Evolutionary conservation across 345 rosid genomes (phyloP), one percentile per base, ranked within the genome.

Genomic region (Excoecaria agallocha): DNA sequence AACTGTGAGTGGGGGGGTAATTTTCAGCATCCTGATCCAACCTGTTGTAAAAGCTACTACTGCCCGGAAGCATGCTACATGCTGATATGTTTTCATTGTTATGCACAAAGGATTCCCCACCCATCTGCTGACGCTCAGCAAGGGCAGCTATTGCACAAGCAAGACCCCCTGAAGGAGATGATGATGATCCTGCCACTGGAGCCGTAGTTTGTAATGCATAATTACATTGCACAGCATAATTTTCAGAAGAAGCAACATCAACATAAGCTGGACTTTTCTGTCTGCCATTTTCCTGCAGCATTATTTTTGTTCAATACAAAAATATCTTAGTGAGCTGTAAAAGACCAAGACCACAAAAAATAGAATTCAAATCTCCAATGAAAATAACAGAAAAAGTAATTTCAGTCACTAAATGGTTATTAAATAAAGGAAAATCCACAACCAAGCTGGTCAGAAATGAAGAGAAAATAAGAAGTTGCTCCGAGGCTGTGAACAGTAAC

Each of bases 131-230:
- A 60, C 91, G 90, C 86, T 94, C 97, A 63, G 97, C 92, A 37
- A 92, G 92, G 69, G 93, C 95, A 68, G 95, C 92, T 74, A 92
- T 81, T 62, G 97, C 95, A 79, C 95, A 91, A 64, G 92, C 90
- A 80, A 86, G 90, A 48, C 97, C 92, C 25, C 89, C 90, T 75
- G 97, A 88, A 71, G 98, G 89, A 61, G 97, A 90, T 60, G 93
- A 86, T 20, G 92, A 76, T 66, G 95, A 85, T 58, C 88, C 87
- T 63, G 71, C 66, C 61, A 77, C 5, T 24, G 90, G 83, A 75
- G 84, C 81, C 81, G 77, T 57, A 24, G 77, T 59, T 61, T 84
- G 83, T 24, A 87, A 77, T 45, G 81, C 80, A 77, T 83, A 83
- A 48, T 76, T 74, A 70, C 76, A 88, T 69, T 76, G 88, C 12